These are phyloP conservation scores for Epichloe sibirici DNA, from an alignment of 2,329 filamentous ascomycete species.

Conservation along the genomic window DNA sequence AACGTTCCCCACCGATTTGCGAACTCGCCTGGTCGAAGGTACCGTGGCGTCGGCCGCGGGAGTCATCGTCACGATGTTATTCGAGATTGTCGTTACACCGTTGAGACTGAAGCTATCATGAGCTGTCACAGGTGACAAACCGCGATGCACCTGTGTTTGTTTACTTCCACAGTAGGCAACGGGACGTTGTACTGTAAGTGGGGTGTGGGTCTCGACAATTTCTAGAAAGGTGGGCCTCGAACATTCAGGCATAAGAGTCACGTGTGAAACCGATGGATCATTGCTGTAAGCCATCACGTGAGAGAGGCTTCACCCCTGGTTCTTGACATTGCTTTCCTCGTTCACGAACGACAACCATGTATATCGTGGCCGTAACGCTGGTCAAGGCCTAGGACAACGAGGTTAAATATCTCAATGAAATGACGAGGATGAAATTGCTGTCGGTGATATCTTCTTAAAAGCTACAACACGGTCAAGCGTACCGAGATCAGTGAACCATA, in stretches of 20 bases:
- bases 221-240: background rate
- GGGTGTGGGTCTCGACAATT: background rate
- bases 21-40: conserved; percentile 43
- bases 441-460: conserved; percentile 6
- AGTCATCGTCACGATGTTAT: conserved; percentile 18
- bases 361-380: too few species aligned
- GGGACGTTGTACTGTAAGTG: conserved; percentile 8
- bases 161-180: conserved; percentile 19
- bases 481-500: conserved; percentile 39
- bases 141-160: conserved; percentile 25
- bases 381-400: too few species aligned
- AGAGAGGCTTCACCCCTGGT: background rate
- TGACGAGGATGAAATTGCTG: too few species aligned
- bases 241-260: background rate
- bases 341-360: background rate
- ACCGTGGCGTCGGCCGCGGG: conserved; percentile 31
- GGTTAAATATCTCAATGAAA: too few species aligned
- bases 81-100: conserved; percentile 10
- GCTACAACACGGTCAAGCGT: conserved; percentile 40
- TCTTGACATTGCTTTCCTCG: background rate
- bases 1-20: conserved; percentile 58
- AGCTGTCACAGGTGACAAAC: conserved; percentile 3
- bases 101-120: conserved; percentile 3
- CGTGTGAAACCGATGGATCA: background rate
- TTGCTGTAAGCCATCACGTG: background rate